Evolutionary conservation across 768 basidiomycete genomes (phyloP), one percentile per base, ranked within the genome.

Genomic region (Tricholoma bakamatsutake): DNA sequence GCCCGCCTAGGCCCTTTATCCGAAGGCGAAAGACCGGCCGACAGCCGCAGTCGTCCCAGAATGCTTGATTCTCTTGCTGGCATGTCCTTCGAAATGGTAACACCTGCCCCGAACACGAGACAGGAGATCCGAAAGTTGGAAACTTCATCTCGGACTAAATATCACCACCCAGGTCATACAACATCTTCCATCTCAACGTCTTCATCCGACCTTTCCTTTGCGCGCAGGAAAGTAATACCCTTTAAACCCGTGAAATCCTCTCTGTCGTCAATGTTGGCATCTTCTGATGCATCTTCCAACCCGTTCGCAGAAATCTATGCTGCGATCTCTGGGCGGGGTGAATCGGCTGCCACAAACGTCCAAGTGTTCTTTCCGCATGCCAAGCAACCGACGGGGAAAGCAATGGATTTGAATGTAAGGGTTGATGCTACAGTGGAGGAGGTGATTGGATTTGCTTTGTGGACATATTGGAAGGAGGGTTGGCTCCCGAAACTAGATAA

Each of bases 361-460:
- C 80, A 80, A 43, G 78, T 98, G 1, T 97, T 85, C 71, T 98
- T 96, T 73, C 95, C 95, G 0, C 83, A 87, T 58, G 89, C 89
- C 13, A 71, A 66, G 5, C 73, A 81, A 56, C 88, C 88, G 0
- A 71, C 65, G 13, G 80, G 81, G 2, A 81, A 83, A 51, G 73
- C 82, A 18, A 82, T 95, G 79, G 72, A 81, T 35, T 76, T 94
- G 5, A 86, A 79, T 57, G 90, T 98, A 10, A 73, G 92, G 54
- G 85, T 84, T 59, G 96, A 98, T 60, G 89, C 93, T 1, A 89
- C 87, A 0, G 86, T 98, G 4, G 97, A 98, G 66, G 97, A 98
- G 68, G 93, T 96, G 5, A 90, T 98, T 53, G 97, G 97, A 0
- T 93, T 89, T 67, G 87, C 91, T 1, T 67, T 98, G 46, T 97